Evolutionary conservation across 2,329 filamentous ascomycete species (phyloP), one percentile per base, ranked within the genome.

Genomic region (Talaromyces sp.): DNA sequence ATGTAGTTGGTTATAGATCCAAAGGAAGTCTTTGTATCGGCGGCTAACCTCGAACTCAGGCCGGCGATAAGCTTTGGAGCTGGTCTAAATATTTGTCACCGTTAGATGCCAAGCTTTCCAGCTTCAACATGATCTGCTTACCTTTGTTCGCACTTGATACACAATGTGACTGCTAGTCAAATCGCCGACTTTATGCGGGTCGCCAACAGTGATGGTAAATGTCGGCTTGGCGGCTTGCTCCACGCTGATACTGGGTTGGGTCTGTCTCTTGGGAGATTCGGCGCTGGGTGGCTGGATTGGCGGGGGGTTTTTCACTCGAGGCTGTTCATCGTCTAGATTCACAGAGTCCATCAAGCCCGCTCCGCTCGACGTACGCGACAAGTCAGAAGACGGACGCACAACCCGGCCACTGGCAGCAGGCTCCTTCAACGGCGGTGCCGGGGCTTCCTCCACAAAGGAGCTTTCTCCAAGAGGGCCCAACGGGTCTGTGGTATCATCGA

Each of bases 101-200:
- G 26, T 26, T 67, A 57, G 71, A 24, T 26, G 24, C 21, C 24
- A 17, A 51, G 27, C 10, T 17, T 31, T 24, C 11, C 43, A 46
- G 7, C 17, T 52, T 51, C 17, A 14, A 29, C n/a, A 62, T 50
- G 19, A 56, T 67, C 74, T 27, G 48, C 19, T 62, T 81, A 94
- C 91, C 86, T 89, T 94, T 61, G 94, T 99, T 69, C 90, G 85
- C 65, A 99, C 94, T 68, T 91, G 91, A 77, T 99, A 99, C 54
- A 97, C 94, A 65, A 96, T 99, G 75, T 99, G 94, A 64, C 92
- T 96, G 75, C 90, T 96, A 9, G 94, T 97, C 73, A 97, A 77
- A 76, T 97, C 94, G 62, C 94, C 94, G 66, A 99, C 93, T 79
- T 97, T 99, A 77, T 97, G 92, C 59, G 94, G 94, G 77, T 99